Evolutionary conservation across 2,329 filamentous ascomycete genomes (phyloP).

Genomic region (Tolypocladium inflatum): DNA sequence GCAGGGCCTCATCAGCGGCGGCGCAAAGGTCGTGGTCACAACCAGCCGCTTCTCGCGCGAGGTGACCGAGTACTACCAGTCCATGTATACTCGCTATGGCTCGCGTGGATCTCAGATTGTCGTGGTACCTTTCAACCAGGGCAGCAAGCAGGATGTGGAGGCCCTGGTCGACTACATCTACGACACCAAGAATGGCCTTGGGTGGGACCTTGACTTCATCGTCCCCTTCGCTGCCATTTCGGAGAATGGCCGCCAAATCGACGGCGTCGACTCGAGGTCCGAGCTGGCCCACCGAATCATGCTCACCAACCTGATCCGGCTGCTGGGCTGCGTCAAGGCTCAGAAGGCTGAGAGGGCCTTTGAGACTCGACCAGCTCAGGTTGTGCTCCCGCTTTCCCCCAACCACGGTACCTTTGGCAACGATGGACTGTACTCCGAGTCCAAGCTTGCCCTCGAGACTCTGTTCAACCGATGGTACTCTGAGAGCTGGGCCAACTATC

Average conservation of each 20-base stretch:
- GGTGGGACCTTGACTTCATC: slow-evolving; percentile 96
- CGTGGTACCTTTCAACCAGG: slow-evolving; percentile 98
- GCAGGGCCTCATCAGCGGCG: slow-evolving; percentile 90
- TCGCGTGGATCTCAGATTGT: slow-evolving; percentile 92
- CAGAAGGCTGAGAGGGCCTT: slow-evolving; percentile 84
- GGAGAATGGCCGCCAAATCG: slow-evolving; percentile 95
- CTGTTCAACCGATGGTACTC: slow-evolving; percentile 98
- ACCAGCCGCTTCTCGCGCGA: slow-evolving; percentile 94
- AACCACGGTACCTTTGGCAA: slow-evolving; percentile 99
- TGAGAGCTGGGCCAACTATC: slow-evolving; percentile 93
- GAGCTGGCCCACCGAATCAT: slow-evolving; percentile 98
- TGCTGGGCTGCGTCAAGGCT: slow-evolving; percentile 81
- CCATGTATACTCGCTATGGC: slow-evolving; percentile 93
- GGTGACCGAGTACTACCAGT: slow-evolving; percentile 98
- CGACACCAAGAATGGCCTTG: slow-evolving; percentile 88
- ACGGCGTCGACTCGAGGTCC: slow-evolving; percentile 92
- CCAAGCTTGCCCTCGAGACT: slow-evolving; percentile 92
- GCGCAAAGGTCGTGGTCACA: slow-evolving; percentile 92
- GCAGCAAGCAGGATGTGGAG: slow-evolving; percentile 95
- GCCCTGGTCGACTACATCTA: slow-evolving; percentile 94
- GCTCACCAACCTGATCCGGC: slow-evolving; percentile 90
- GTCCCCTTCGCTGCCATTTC: slow-evolving; percentile 96
- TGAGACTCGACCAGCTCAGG: slow-evolving; percentile 91
- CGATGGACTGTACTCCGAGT: slow-evolving; percentile 96
- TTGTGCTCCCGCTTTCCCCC: slow-evolving; percentile 89